A percentile compares a stretch with the other conserved stretches of the same genome.
phyloP scores from a whole-genome alignment of 345 rosid species.

The Eucalyptus sp. region DNA sequence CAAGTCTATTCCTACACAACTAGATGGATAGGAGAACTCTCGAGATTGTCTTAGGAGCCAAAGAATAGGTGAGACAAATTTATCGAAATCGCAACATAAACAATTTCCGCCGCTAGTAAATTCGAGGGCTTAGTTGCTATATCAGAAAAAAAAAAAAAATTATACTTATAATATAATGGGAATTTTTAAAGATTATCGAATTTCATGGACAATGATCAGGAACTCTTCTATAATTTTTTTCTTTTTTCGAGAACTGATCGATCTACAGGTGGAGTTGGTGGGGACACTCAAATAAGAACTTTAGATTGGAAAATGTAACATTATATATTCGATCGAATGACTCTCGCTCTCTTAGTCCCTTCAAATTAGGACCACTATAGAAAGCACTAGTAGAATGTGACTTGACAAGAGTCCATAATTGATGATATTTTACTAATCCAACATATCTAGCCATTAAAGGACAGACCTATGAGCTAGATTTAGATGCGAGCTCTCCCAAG shows the following conservation, averaged over 20 bases:
- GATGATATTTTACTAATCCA: no score
- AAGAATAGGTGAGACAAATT: neutral
- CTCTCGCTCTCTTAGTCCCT: neutral
- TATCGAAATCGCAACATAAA: neutral
- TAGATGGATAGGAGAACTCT: neutral
- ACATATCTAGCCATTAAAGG: no score
- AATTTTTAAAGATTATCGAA: neutral
- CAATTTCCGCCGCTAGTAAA: neutral
- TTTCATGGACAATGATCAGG: neutral
- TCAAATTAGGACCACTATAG: neutral
- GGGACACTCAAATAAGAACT: neutral
- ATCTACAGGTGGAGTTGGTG: no score
- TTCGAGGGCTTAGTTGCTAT: neutral
- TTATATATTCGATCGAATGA: neutral
- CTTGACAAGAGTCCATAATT: neutral
- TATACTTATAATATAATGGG: neutral
- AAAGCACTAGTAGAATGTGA: neutral
- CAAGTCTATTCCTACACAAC: neutral
- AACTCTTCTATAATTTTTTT: neutral
- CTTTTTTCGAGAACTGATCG: accelerated
- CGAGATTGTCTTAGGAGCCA: neutral
- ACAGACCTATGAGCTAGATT: accelerated
- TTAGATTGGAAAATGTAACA: neutral
- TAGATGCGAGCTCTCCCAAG: no score
- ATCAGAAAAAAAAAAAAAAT: no score